A percentile compares a stretch with the other conserved stretches of the same genome.
Conservation (phyloP, 2,329 filamentous ascomycete genomes). For the Nothopassalora personata region DNA sequence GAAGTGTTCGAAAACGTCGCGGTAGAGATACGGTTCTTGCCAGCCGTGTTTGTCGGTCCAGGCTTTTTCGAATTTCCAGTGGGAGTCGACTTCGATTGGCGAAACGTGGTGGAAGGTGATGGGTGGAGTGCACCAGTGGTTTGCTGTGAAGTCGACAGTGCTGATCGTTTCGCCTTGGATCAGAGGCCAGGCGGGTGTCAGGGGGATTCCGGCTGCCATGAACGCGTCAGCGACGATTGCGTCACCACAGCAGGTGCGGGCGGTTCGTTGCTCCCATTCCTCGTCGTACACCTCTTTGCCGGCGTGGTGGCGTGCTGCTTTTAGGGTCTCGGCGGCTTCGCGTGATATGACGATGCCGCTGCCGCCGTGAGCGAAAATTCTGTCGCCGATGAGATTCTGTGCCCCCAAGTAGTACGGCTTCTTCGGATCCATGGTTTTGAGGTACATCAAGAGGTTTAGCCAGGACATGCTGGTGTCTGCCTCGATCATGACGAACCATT, state of each 20-base stretch:
- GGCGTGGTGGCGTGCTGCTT: constrained; percentile 37
- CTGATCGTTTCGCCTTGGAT: constrained; percentile 42
- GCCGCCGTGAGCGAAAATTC: constrained; percentile 40
- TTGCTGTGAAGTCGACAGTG: constrained; percentile 38
- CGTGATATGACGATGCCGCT: constrained; percentile 44
- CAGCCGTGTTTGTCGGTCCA: constrained; percentile 30
- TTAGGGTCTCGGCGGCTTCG: constrained; percentile 33
- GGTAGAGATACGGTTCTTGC: constrained; percentile 30
- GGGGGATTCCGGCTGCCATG: constrained; percentile 40
- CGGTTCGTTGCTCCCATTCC: constrained; percentile 40
- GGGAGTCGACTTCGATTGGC: constrained; percentile 26
- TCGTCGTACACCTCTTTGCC: constrained; percentile 33
- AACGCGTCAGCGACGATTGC: constrained; percentile 49
- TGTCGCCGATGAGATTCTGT: constrained; percentile 33
- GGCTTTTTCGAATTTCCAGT: constrained; percentile 31
- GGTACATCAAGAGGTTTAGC: constrained; percentile 45
- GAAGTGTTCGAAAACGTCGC: constrained; percentile 33
- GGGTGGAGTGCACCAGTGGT: constrained; percentile 42
- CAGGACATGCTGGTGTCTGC: constrained; percentile 50
- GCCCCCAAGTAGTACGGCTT: constrained; percentile 48
- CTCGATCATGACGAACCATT: constrained; percentile 55
- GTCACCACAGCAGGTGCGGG: constrained; percentile 51
- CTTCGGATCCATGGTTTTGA: constrained; percentile 45
- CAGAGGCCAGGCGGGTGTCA: constrained; percentile 42
- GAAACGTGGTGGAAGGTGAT: constrained; percentile 36